Evolutionary conservation across 208 protist genomes (phyloP).

Genomic region (Naegleria lovaniensis): DNA sequence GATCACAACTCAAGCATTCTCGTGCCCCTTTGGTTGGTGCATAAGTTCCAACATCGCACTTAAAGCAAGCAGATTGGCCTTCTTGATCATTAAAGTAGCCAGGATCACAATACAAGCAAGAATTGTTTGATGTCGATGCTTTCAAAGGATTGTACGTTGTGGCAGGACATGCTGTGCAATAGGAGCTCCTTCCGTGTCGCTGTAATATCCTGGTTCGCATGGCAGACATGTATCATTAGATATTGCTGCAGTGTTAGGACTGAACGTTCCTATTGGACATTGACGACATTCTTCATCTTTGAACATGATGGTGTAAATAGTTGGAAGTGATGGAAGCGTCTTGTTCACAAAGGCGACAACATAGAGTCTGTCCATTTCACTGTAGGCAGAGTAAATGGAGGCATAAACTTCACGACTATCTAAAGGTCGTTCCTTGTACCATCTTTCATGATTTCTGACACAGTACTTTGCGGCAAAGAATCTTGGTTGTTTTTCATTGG

Average conservation of each 20-base stretch:
- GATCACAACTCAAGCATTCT: background rate
- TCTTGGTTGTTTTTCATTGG: background rate
- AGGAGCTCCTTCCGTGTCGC: background rate
- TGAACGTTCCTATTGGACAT: background rate
- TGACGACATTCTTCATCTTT: background rate
- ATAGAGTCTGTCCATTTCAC: background rate
- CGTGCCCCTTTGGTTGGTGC: background rate
- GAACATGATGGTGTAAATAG: background rate
- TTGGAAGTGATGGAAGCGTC: background rate
- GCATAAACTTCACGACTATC: background rate
- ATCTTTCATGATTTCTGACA: background rate
- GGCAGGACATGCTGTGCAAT: background rate
- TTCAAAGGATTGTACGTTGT: background rate
- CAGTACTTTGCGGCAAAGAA: background rate
- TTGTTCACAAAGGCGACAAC: background rate
- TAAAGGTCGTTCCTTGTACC: background rate
- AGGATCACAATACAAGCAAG: background rate
- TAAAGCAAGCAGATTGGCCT: background rate
- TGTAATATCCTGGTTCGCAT: background rate
- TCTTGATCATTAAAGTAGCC: background rate
- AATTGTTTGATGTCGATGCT: background rate
- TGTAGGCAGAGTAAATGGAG: background rate
- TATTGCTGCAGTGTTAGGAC: background rate
- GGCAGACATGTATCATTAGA: background rate
- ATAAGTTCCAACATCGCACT: background rate